Evolutionary conservation across 2,329 filamentous ascomycete species (phyloP).

Genomic region (Paecilomyces dactylethromorphus): DNA sequence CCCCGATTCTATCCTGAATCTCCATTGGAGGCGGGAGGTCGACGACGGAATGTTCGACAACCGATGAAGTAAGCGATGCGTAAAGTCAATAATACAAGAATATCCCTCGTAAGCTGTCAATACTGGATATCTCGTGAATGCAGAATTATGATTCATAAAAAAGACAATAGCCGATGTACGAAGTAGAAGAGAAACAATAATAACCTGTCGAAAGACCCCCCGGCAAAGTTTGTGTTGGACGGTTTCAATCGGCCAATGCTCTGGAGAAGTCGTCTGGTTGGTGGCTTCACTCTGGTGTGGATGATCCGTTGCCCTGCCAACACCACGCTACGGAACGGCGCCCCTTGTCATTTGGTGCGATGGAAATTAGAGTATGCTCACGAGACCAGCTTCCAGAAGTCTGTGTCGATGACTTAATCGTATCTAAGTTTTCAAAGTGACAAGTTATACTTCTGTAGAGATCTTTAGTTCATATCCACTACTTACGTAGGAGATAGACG

Average conservation of each 20-base stretch:
- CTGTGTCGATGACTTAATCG: too few relatives aligned
- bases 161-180: not conserved
- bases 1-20: not conserved
- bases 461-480: too few relatives aligned
- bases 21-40: not conserved
- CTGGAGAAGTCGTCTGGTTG: not conserved
- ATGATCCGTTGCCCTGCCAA: constrained; percentile 18
- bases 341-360: too few relatives aligned
- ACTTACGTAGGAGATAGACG: too few relatives aligned
- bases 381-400: too few relatives aligned
- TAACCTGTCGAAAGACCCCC: not conserved
- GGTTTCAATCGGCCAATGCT: not conserved
- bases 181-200: not conserved
- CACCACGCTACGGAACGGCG: not conserved
- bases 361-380: too few relatives aligned
- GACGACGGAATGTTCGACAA: not conserved
- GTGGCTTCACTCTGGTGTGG: not conserved
- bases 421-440: too few relatives aligned
- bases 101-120: not conserved
- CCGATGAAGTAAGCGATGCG: not conserved
- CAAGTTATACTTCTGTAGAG: too few relatives aligned
- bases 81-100: not conserved
- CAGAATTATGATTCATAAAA: not conserved
- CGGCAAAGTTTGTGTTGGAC: not conserved
- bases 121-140: too few relatives aligned